Conservation (phyloP, 2,329 filamentous ascomycete species). For the Aplosporella prunicola region DNA sequence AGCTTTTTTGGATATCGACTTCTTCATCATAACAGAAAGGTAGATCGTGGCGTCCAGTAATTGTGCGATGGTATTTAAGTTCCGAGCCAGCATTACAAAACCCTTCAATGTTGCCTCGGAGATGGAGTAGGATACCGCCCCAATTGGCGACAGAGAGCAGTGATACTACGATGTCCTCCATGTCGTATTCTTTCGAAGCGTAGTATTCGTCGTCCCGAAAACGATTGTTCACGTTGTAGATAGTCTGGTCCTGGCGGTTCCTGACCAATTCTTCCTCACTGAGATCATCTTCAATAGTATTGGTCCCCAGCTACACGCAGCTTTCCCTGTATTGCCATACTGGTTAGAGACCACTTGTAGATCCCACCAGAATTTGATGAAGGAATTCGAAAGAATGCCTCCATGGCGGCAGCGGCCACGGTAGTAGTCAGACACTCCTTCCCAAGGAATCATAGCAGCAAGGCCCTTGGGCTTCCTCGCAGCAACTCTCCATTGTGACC, state of each 20-base stretch:
- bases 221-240: constrained; percentile 33
- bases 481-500: constrained; percentile 47
- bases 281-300: constrained; percentile 52
- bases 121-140: constrained; percentile 60
- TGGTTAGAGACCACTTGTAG: constrained; percentile 58
- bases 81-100: constrained; percentile 54
- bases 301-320: constrained; percentile 44
- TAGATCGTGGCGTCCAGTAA: constrained; percentile 60
- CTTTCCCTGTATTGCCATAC: constrained; percentile 49
- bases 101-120: constrained; percentile 60
- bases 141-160: constrained; percentile 60
- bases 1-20: constrained; percentile 57
- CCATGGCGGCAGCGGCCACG: constrained; percentile 35
- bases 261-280: constrained; percentile 41
- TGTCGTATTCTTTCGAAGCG: constrained; percentile 53
- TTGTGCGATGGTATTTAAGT: constrained; percentile 60
- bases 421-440: constrained; percentile 49
- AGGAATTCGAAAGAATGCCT: constrained; percentile 28
- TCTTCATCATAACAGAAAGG: constrained; percentile 64
- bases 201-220: constrained; percentile 58
- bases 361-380: constrained; percentile 53
- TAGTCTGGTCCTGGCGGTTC: constrained; percentile 36
- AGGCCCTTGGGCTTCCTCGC: constrained; percentile 43
- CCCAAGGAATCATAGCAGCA: constrained; percentile 45
- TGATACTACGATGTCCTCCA: constrained; percentile 58